Conservation (phyloP, 495 filamentous ascomycete species). For the Letharia lupina region DNA sequence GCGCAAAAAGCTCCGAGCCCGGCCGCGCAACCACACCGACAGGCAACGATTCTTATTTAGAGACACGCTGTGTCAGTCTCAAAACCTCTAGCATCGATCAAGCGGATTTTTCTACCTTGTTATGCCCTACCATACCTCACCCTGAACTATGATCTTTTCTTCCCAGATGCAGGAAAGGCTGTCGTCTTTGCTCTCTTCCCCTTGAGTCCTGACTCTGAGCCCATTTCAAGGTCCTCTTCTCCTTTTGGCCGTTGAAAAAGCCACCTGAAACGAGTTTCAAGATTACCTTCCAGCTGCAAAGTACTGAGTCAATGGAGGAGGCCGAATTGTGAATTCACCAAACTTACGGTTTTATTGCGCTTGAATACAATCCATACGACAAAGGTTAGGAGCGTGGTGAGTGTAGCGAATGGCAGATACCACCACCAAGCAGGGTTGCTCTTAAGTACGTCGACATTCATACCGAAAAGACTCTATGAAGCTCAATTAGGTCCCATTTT, state of each 20-base stretch:
- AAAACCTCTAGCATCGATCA: too few species aligned
- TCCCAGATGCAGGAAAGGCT: too few species aligned
- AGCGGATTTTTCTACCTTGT: too few species aligned
- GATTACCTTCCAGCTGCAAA: constrained; percentile 16
- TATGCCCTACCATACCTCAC: too few species aligned
- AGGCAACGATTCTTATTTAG: too few species aligned
- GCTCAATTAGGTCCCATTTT: not conserved
- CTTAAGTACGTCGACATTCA: constrained; percentile 31
- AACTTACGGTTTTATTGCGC: constrained; percentile 23
- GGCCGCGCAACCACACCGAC: too few species aligned
- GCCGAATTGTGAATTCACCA: not conserved
- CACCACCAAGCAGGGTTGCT: constrained; percentile 29
- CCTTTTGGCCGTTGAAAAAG: not conserved
- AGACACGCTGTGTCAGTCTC: too few species aligned
- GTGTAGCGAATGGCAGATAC: constrained; percentile 28
- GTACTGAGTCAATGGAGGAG: not conserved
- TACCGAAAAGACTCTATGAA: constrained; percentile 32
- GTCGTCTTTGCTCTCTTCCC: too few species aligned
- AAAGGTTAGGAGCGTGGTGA: constrained; percentile 24
- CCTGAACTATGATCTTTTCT: too few species aligned
- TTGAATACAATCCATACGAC: constrained; percentile 29
- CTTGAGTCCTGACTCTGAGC: too few species aligned
- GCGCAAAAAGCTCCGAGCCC: too few species aligned
- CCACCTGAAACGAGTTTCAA: constrained; percentile 8
- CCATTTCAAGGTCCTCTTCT: constrained; percentile 1